Evolutionary conservation across 495 filamentous ascomycete genomes (phyloP).

Genomic region (Clohesyomyces aquaticus): DNA sequence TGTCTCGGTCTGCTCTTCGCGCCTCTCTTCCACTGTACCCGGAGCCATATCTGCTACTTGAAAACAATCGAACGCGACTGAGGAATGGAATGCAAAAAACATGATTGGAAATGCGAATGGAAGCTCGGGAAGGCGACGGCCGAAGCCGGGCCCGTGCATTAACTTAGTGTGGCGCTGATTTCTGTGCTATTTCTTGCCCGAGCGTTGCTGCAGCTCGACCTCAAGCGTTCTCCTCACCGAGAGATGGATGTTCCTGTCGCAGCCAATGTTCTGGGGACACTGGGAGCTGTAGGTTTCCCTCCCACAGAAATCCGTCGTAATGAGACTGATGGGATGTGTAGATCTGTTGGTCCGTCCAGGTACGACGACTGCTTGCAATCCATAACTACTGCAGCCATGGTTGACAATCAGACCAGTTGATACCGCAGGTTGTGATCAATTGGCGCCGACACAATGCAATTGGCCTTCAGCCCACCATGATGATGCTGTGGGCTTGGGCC

Average conservation of each 20-base stretch:
- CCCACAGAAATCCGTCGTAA: constrained; percentile 25
- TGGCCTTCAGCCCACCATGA: constrained; percentile 66
- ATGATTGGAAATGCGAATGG: too few relatives aligned
- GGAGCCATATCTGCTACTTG: constrained; percentile 16
- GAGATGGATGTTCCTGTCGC: constrained; percentile 58
- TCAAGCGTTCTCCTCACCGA: not conserved
- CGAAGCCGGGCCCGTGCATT: constrained; percentile 18
- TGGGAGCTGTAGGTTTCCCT: constrained; percentile 55
- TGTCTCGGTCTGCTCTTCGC: constrained; percentile 16
- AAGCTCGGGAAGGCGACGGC: not conserved
- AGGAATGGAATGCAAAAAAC: constrained; percentile 21
- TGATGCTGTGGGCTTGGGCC: constrained; percentile 68
- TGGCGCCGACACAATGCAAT: constrained; percentile 62
- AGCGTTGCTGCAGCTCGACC: constrained; percentile 4
- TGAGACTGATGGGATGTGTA: constrained; percentile 28
- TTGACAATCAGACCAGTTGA: constrained; percentile 51
- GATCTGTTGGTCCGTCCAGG: constrained; percentile 61
- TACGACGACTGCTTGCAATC: constrained; percentile 22
- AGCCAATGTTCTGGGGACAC: constrained; percentile 61
- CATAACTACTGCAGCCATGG: constrained; percentile 1
- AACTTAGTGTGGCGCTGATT: constrained; percentile 17
- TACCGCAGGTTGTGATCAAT: constrained; percentile 69
- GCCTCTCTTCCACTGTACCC: constrained; percentile 20
- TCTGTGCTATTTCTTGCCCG: too few relatives aligned
- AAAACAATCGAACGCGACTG: constrained; percentile 9